Percentiles rank a stretch among this genome's conserved stretches.
Evolutionary conservation across 75 land plant species (phyloP).

Genomic region (Sequoiadendron giganteum): DNA sequence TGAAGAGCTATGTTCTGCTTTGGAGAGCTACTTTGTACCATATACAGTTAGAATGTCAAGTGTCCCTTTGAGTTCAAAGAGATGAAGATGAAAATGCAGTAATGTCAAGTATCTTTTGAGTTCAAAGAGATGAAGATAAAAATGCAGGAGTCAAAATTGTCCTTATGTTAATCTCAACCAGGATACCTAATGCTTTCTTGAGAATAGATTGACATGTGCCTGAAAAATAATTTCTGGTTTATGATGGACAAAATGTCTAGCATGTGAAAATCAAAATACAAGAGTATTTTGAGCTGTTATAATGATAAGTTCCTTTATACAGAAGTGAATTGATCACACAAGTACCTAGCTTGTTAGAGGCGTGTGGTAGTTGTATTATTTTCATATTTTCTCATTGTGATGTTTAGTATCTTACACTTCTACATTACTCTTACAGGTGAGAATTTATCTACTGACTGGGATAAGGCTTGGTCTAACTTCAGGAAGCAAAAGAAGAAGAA

Average conservation of each 20-base stretch:
- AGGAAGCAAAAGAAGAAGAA: constrained; percentile 53
- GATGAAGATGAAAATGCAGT: neutral
- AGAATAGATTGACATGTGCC: neutral
- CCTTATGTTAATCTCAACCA: neutral
- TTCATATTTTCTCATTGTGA: neutral
- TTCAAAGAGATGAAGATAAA: neutral
- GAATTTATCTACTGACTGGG: constrained; percentile 80
- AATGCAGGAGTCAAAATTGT: neutral
- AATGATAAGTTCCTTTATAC: neutral
- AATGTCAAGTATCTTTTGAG: neutral
- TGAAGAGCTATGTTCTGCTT: neutral
- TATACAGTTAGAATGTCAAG: neutral
- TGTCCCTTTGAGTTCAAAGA: neutral
- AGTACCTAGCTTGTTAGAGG: neutral
- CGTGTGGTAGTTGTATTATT: neutral
- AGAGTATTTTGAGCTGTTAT: neutral
- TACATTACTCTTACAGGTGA: constrained; percentile 41
- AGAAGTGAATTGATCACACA: constrained; percentile 4
- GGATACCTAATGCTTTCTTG: neutral
- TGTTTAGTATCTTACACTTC: neutral
- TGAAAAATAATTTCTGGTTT: neutral
- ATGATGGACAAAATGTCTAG: neutral
- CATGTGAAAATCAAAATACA: neutral
- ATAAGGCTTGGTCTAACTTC: constrained; percentile 87
- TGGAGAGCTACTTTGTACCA: neutral